phyloP scores from a whole-genome alignment of 768 basidiomycete genomes.

The Coprinopsis strossmayeri region DNA sequence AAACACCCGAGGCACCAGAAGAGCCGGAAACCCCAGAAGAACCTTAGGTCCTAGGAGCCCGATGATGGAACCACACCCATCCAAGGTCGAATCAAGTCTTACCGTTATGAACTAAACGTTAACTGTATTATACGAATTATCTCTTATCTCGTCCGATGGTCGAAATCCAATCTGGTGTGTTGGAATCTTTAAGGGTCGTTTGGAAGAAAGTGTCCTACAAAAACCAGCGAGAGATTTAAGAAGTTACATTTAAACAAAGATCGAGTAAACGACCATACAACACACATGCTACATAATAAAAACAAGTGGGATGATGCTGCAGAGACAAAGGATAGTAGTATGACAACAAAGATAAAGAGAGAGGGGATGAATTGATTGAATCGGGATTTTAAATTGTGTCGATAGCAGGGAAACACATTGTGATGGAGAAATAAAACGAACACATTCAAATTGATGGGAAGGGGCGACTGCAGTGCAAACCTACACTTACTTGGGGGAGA shows the following conservation, averaged over 20 bases:
- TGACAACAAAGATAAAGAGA: conserved; percentile 6
- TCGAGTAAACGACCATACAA: background rate
- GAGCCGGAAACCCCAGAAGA: background rate
- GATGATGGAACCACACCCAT: no score
- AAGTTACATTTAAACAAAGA: conserved; percentile 1
- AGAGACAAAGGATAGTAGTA: background rate
- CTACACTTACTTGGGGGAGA: no score
- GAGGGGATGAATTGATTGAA: background rate
- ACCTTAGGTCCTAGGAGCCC: no score
- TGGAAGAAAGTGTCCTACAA: no score
- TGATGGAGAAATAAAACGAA: no score
- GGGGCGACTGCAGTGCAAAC: no score
- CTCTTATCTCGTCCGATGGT: background rate
- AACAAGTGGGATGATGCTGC: background rate
- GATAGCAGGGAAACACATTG: background rate
- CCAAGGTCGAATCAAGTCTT: no score
- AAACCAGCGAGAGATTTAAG: background rate
- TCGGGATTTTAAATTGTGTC: background rate
- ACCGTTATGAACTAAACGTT: no score
- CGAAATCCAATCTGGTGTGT: no score
- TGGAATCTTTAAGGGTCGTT: no score
- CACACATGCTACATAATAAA: background rate
- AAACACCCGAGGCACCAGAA: background rate
- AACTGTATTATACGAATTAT: background rate
- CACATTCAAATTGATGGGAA: no score